A percentile compares a stretch with the other conserved stretches of the same genome.
Evolutionary conservation across 2,329 filamentous ascomycete species (phyloP).

Genomic region (Orbilia brochopaga): DNA sequence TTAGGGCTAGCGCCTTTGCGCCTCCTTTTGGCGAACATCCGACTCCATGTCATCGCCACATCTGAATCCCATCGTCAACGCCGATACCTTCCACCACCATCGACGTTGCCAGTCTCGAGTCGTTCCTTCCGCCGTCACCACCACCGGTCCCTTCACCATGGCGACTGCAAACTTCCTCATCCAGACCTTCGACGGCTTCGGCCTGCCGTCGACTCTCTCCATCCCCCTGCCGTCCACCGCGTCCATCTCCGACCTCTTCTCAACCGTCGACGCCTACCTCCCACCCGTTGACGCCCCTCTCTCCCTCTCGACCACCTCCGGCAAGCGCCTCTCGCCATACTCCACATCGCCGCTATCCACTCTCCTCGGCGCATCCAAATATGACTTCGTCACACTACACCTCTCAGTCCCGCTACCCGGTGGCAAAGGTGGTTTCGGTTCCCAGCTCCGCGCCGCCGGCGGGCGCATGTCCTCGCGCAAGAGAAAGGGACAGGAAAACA

Average conservation of each 20-base stretch:
- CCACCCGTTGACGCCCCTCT: constrained; percentile 66
- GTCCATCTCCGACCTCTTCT: constrained; percentile 71
- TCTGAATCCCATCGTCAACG: constrained; percentile 11
- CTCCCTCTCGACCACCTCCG: constrained; percentile 73
- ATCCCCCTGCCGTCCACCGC: constrained; percentile 73
- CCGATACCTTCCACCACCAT: not conserved
- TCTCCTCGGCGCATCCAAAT: constrained; percentile 65
- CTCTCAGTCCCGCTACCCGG: constrained; percentile 80
- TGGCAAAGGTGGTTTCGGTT: constrained; percentile 97
- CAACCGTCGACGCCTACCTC: constrained; percentile 62
- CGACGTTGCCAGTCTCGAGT: constrained; percentile 2
- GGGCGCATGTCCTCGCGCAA: constrained; percentile 98
- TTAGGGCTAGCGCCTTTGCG: constrained; percentile 8
- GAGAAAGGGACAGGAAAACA: constrained; percentile 82
- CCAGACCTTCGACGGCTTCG: constrained; percentile 80
- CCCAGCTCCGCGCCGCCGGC: constrained; percentile 92
- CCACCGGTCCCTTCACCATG: constrained; percentile 14
- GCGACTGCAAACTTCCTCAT: constrained; percentile 66
- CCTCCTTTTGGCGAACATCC: constrained; percentile 38
- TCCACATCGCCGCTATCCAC: constrained; percentile 73
- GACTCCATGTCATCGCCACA: constrained; percentile 36
- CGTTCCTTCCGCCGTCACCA: not conserved
- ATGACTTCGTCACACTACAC: constrained; percentile 80
- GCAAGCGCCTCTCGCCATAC: constrained; percentile 80
- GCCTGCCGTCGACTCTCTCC: constrained; percentile 79